Percentiles rank a stretch among this genome's conserved stretches.
Conservation (phyloP, 78 protist species). For the Dictyostelium intermedium region DNA sequence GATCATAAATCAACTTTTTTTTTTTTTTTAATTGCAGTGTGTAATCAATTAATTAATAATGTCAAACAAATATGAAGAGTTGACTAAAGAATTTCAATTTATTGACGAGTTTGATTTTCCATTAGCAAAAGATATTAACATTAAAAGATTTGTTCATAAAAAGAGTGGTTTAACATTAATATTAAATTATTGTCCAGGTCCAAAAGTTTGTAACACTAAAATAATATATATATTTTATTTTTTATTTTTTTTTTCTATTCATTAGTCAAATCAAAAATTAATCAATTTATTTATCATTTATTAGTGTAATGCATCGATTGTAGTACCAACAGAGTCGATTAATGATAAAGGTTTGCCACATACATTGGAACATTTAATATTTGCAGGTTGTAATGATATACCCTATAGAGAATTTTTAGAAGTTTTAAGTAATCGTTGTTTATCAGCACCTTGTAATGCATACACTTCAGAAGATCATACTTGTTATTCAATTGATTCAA, state of each 20-base stretch:
- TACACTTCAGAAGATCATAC: conserved; percentile 82
- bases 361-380: conserved; percentile 87
- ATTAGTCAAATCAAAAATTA: too few relatives aligned
- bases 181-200: conserved; percentile 60
- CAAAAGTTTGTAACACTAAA: conserved; percentile 44
- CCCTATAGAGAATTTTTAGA: conserved; percentile 72
- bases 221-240: too few relatives aligned
- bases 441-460: conserved; percentile 70
- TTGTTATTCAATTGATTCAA: conserved; percentile 46
- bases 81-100: conserved; percentile 24
- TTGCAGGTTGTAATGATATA: conserved; percentile 60
- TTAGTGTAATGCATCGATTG: conserved; percentile 46
- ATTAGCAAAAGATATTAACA: not conserved
- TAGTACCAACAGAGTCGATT: conserved; percentile 81
- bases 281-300: too few relatives aligned
- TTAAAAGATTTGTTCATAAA: conserved; percentile 21
- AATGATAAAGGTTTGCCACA: conserved; percentile 85
- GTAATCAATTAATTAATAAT: not conserved
- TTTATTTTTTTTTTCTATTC: too few relatives aligned
- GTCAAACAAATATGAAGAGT: not conserved
- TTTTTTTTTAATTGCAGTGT: not conserved
- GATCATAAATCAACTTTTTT: too few relatives aligned
- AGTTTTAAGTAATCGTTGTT: conserved; percentile 34
- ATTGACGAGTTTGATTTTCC: conserved; percentile 50
- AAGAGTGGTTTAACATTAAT: not conserved